Percentiles rank a stretch among this genome's conserved stretches.
These are phyloP conservation scores for Syncephalastrum contaminatum DNA, from an alignment of 371 early-diverging fungal species.

Conservation along the genomic window DNA sequence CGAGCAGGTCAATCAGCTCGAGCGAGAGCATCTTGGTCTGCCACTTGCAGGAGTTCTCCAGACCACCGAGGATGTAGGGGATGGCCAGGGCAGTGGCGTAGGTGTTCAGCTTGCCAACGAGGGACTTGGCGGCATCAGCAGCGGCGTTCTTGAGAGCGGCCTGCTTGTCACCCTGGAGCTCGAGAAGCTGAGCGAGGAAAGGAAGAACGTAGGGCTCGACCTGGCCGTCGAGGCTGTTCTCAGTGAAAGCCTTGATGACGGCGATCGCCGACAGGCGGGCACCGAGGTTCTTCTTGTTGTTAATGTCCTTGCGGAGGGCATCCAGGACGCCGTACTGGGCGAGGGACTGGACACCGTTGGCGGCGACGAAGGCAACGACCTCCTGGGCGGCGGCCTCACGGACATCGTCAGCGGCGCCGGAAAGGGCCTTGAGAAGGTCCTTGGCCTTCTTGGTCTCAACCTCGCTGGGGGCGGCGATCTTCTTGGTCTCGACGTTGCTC, in stretches of 20 bases:
- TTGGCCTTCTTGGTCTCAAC: slow-evolving; percentile 33
- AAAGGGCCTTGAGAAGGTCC: slow-evolving; percentile 31
- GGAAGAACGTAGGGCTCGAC: slow-evolving; percentile 65
- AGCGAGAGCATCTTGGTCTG: slow-evolving; percentile 70
- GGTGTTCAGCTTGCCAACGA: slow-evolving; percentile 55
- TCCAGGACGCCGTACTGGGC: slow-evolving; percentile 56
- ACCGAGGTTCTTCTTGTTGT: slow-evolving; percentile 66
- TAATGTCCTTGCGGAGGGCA: slow-evolving; percentile 54
- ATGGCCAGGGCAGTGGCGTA: slow-evolving; percentile 55
- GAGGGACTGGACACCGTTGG: slow-evolving; percentile 58
- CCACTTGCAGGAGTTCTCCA: slow-evolving; percentile 73
- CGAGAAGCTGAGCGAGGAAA: slow-evolving; percentile 55
- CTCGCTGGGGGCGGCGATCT: slow-evolving; percentile 22
- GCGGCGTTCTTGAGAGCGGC: slow-evolving; percentile 60
- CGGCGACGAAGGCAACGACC: slow-evolving; percentile 36
- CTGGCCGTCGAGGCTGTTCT: slow-evolving; percentile 40
- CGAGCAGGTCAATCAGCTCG: slow-evolving; percentile 50
- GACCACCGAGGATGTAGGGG: slow-evolving; percentile 57
- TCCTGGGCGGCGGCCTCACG: slow-evolving; percentile 35
- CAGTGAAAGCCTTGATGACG: slow-evolving; percentile 58
- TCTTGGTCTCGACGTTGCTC: slow-evolving; percentile 17
- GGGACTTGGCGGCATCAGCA: slow-evolving; percentile 49
- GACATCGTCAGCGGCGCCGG: slow-evolving; percentile 27
- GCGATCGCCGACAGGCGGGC: slow-evolving; percentile 66
- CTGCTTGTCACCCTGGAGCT: slow-evolving; percentile 67